These are phyloP conservation scores for Salvia hispanica DNA, from an alignment of 257 asterid species.

Conservation along the genomic window DNA sequence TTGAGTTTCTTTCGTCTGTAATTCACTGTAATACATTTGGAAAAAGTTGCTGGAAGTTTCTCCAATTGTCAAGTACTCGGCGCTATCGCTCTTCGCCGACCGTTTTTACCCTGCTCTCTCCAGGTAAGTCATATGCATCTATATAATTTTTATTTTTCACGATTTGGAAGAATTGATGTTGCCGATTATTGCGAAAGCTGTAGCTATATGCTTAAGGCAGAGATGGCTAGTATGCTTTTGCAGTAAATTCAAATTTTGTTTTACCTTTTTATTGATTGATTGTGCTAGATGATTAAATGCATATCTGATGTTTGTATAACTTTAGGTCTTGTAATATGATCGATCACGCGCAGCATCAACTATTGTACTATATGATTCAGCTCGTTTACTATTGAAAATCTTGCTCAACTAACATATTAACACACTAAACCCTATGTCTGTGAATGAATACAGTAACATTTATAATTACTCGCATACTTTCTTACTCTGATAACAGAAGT, in stretches of 20 bases:
- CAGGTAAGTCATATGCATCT: conserved; percentile 31
- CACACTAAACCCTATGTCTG: not conserved
- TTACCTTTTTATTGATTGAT: not conserved
- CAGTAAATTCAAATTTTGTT: not conserved
- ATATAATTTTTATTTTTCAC: not conserved
- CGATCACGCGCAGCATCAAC: not conserved
- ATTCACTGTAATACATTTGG: conserved; percentile 6
- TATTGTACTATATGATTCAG: conserved; percentile 12
- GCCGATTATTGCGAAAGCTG: conserved; percentile 12
- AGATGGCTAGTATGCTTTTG: not conserved
- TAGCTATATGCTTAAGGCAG: not conserved
- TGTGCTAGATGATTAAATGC: conserved; percentile 15
- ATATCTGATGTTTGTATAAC: conserved; percentile 1
- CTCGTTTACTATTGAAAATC: conserved; percentile 6
- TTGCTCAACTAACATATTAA: not conserved
- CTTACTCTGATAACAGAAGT: conserved; percentile 19
- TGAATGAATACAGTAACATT: conserved; percentile 1
- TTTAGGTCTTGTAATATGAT: conserved; percentile 6
- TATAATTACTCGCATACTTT: not conserved
- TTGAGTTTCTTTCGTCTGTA: not conserved
- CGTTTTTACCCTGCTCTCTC: conserved; percentile 73
- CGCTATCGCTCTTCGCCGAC: conserved; percentile 67
- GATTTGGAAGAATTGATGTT: conserved; percentile 7
- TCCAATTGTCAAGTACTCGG: conserved; percentile 77
- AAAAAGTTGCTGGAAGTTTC: conserved; percentile 52